Evolutionary conservation across 208 protist species (phyloP), one percentile per base, ranked within the genome.

Genomic region (Acanthamoeba polyphaga): DNA sequence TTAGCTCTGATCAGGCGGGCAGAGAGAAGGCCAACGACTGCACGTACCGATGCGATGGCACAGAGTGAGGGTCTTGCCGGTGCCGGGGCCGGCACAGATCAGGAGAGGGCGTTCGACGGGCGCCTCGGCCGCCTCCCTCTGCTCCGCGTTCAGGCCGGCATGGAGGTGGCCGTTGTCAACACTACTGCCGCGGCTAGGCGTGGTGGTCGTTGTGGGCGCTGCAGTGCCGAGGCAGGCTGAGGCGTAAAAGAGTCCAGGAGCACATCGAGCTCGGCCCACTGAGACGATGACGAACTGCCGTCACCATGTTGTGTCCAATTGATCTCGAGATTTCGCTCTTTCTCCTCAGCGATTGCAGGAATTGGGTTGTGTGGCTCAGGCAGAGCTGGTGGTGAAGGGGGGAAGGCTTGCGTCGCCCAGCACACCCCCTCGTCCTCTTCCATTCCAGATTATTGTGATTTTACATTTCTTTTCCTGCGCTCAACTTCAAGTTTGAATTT

Each of bases 11-110:
- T 29, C 22, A 68, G 62, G 62, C 32, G 9, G 15, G 17, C 24
- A 22, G 1, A 9, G 62, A 8, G 24, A 68, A 9, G 55, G 19
- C n/a, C 62, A 29, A 68, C 12, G 12, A 24, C 58, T 62, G 58
- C 1, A 10, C 10, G 60, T 68, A 68, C 62, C 24, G 53, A 96
- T 96, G 49, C 95, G 62, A 70, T 72, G 74, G 58, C 84, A 91
- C 55, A 96, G 74, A 60, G 94, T 95, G 46, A 87, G 38, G 27
- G 95, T 96, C 43, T 96, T 96, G 22, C 95, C 95, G 22, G 91
- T 90, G 66, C 95, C 95, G 12, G 94, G 78, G 19, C 82, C 76
- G 34, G 94, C 94, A 66, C 80, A 85, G 5, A 95, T 51, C 58
- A 95, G 53, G 22, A 95, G 46, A 82, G 94, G 94, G 0, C 46